Evolutionary conservation across 805 yeast species (phyloP).

Genomic region (Yamadazyma insecticola): DNA sequence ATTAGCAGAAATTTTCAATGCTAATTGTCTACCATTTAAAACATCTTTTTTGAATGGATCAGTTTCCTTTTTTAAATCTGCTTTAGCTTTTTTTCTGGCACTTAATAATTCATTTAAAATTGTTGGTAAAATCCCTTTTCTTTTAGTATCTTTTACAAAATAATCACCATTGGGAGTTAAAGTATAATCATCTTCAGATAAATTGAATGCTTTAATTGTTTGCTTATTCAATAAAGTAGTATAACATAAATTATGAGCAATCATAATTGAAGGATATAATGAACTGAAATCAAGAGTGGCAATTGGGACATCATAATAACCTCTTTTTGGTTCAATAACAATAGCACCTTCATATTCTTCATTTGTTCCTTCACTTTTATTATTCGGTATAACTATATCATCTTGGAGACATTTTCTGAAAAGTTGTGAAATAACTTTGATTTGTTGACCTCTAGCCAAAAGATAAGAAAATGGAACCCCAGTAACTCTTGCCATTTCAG

Average conservation of each 20-base stretch:
- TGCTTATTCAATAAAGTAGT: conserved; percentile 76
- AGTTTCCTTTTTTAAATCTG: conserved; percentile 83
- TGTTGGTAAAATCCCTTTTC: conserved; percentile 88
- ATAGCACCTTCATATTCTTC: conserved; percentile 99
- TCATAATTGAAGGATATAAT: conserved; percentile 96
- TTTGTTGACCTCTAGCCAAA: conserved; percentile 92
- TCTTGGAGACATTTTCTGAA: conserved; percentile 88
- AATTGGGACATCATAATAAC: conserved; percentile 94
- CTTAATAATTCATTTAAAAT: conserved; percentile 81
- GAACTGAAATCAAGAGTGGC: conserved; percentile 98
- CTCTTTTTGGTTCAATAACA: conserved; percentile 93
- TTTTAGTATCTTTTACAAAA: conserved; percentile 64
- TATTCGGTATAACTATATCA: conserved; percentile 85
- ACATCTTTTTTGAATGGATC: conserved; percentile 94
- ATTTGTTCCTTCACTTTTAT: conserved; percentile 71
- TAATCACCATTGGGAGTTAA: conserved; percentile 89
- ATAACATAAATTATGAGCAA: conserved; percentile 97
- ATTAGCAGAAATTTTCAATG: conserved; percentile 93
- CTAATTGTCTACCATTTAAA: conserved; percentile 94
- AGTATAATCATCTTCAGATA: conserved; percentile 74
- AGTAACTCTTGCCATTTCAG: conserved; percentile 99
- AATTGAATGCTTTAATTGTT: conserved; percentile 58
- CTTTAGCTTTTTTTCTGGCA: conserved; percentile 92
- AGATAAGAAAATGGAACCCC: conserved; percentile 96
- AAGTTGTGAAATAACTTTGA: conserved; percentile 92